Percentiles rank a stretch among this genome's conserved stretches.
Conservation (phyloP, 345 rosid species). For the Eucalyptus erythrocorys region DNA sequence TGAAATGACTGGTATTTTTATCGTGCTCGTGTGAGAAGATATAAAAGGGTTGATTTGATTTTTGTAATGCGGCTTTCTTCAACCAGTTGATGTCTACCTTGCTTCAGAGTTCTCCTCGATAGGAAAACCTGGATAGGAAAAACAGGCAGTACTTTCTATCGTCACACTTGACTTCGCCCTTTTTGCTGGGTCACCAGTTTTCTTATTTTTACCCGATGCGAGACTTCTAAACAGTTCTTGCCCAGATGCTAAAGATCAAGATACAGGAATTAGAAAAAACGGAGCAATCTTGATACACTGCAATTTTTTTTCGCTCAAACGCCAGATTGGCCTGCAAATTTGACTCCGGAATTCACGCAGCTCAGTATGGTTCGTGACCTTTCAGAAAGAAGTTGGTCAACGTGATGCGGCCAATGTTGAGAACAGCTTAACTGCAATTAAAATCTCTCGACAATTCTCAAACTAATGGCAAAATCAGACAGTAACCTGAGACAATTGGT, state of each 20-base stretch:
- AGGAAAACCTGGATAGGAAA: neutral
- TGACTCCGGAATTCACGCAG: neutral
- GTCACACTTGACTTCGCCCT: neutral
- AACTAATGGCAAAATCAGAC: neutral
- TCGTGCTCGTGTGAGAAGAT: neutral
- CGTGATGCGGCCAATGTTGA: rapidly evolving
- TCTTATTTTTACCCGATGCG: neutral
- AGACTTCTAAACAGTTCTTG: neutral
- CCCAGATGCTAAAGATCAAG: neutral
- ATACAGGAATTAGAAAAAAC: neutral
- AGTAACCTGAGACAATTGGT: neutral
- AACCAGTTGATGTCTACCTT: neutral
- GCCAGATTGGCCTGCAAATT: neutral
- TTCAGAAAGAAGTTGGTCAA: neutral
- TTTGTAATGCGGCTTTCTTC: neutral
- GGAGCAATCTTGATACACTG: neutral
- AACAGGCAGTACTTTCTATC: rapidly evolving
- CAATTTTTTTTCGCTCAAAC: neutral
- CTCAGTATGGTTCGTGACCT: neutral
- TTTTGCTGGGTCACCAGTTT: neutral
- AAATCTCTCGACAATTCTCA: neutral
- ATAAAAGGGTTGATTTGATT: neutral
- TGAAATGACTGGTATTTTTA: neutral
- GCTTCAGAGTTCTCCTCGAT: neutral
- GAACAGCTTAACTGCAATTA: neutral